Evolutionary conservation across 2,329 filamentous ascomycete genomes (phyloP), one percentile per base, ranked within the genome.

Genomic region (Scorias spongiosa): DNA sequence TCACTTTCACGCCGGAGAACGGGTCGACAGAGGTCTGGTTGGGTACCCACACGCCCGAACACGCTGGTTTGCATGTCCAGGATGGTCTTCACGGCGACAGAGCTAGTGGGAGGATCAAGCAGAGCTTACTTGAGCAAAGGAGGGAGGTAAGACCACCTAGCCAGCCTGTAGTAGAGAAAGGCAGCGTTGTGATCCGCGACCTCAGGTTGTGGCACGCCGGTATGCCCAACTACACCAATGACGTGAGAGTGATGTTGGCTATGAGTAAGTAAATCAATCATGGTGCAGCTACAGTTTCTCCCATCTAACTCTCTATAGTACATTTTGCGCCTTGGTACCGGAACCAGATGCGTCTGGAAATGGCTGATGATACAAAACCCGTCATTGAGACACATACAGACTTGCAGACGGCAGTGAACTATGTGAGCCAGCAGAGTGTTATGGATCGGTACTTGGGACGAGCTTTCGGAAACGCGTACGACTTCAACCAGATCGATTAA

Each of bases 161-260:
- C 10, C 74, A 78, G 51, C 72, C 74, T 0, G 42, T 59, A 2
- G 65, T 77, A 1, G 62, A 64, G 39, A 76, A 74, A 51, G 75
- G 76, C 0, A 70, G 71, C 38, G 55, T 80, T 14, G 62, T 79
- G 29, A 55, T 80, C 32, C 65, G 77, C 2, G 76, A 80, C 54
- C 55, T 80, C 43, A 63, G 76, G 29, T 65, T 78, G 7, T 80
- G 77, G 76, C 76, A 80, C 55, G 75, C 74, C 0, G 76, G 76
- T 1, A 77, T 77, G 70, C 75, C 75, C 2, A 80, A 80, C 50
- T 53, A 57, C 36, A 70, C 67, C 1, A 56, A 65, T 2, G 59
- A 54, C 11, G 41, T 47, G 5, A 46, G 55, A 34, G 48, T 58
- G 20, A 57, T 57, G 54, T 46, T 57, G 12, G 54, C 53, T n/a